Percentiles rank a stretch among this genome's conserved stretches.
These are phyloP conservation scores for Gamarada debralockiae DNA, from an alignment of 495 filamentous ascomycete species.

Conservation along the genomic window DNA sequence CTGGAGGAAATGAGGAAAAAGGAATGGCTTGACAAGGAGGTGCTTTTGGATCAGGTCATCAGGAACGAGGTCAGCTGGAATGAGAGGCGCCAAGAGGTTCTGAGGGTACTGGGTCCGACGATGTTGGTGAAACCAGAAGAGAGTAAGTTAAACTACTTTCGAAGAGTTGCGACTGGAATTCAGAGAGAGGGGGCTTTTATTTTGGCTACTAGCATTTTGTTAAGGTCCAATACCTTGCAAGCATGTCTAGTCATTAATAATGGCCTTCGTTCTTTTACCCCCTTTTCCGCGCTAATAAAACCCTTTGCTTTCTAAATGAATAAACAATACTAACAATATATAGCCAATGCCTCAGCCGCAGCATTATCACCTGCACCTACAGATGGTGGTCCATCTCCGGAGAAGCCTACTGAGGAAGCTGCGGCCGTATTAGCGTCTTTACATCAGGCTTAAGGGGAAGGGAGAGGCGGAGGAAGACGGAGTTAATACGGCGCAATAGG, in stretches of 20 bases:
- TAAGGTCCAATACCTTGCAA: too few species aligned
- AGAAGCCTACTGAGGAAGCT: conserved; percentile 16
- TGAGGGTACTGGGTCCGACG: not conserved
- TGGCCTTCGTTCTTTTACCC: too few species aligned
- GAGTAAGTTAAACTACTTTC: too few species aligned
- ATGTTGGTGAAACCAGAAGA: too few species aligned
- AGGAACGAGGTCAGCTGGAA: conserved; percentile 48
- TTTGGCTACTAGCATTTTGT: too few species aligned
- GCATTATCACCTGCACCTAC: conserved; percentile 1
- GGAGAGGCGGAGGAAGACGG: not conserved
- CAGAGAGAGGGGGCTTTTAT: too few species aligned
- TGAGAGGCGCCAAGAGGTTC: conserved; percentile 37
- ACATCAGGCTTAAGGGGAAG: conserved; percentile 10
- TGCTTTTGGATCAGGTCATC: conserved; percentile 50
- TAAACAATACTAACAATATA: too few species aligned
- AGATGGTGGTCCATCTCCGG: conserved; percentile 10
- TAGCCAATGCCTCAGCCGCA: conserved; percentile 7
- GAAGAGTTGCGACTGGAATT: too few species aligned
- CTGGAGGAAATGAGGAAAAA: conserved; percentile 64
- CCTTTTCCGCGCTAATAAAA: too few species aligned
- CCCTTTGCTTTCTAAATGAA: too few species aligned
- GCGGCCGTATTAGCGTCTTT: conserved; percentile 22
- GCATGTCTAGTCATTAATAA: too few species aligned
- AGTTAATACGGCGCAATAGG: not conserved
- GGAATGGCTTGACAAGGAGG: conserved; percentile 85